These are phyloP conservation scores for Osmanthus fragrans DNA, from an alignment of 257 asterid genomes.

Conservation along the genomic window DNA sequence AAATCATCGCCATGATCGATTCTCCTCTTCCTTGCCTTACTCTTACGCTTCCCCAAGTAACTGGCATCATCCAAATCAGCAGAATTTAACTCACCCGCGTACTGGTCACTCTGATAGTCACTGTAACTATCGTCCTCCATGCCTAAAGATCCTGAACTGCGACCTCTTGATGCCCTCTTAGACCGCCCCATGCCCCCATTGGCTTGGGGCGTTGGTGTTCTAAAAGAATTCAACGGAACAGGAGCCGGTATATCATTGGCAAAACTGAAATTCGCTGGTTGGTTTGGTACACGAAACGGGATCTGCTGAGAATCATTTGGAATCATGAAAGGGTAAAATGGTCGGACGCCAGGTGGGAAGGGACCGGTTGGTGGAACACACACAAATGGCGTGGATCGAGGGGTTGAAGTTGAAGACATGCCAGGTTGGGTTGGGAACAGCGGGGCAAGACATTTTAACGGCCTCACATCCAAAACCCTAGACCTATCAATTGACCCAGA, in stretches of 20 bases:
- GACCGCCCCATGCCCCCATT: slow-evolving; percentile 54
- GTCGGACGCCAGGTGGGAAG: slow-evolving; percentile 83
- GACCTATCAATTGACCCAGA: slow-evolving; percentile 67
- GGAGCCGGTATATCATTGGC: slow-evolving; percentile 58
- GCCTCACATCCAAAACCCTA: slow-evolving; percentile 73
- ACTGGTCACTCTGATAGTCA: slow-evolving; percentile 35
- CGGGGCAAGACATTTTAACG: slow-evolving; percentile 76
- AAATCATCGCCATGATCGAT: slow-evolving; percentile 34
- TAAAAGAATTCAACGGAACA: slow-evolving; percentile 66
- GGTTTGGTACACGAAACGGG: slow-evolving; percentile 27
- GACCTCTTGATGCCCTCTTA: slow-evolving; percentile 36
- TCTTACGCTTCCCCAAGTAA: slow-evolving; percentile 47
- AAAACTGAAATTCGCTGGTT: slow-evolving; percentile 35
- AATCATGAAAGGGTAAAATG: slow-evolving; percentile 72
- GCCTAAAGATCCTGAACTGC: slow-evolving; percentile 26
- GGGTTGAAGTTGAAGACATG: slow-evolving; percentile 43
- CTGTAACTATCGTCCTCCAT: slow-evolving; percentile 48
- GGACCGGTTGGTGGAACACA: slow-evolving; percentile 95
- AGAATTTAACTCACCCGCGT: background rate
- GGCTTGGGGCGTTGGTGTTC: slow-evolving; percentile 54
- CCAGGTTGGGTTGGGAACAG: slow-evolving; percentile 68
- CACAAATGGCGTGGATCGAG: slow-evolving; percentile 76
- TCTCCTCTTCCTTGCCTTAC: slow-evolving; percentile 38
- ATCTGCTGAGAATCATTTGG: slow-evolving; percentile 41
- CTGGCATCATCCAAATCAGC: slow-evolving; percentile 51